These are phyloP conservation scores for Letharia columbiana DNA, from an alignment of 495 filamentous ascomycete genomes.

Conservation along the genomic window DNA sequence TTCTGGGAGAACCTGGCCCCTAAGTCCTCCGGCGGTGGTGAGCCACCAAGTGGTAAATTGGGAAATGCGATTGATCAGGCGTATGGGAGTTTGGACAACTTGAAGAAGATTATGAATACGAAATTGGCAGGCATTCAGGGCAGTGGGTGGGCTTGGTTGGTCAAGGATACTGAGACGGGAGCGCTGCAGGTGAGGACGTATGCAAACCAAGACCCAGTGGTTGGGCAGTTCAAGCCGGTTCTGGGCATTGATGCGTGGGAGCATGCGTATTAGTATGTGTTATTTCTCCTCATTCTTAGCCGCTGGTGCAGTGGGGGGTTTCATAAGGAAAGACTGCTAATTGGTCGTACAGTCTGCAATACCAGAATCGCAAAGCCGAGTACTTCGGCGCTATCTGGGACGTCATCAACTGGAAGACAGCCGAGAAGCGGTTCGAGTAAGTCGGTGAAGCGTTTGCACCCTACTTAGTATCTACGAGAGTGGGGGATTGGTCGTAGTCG, in stretches of 20 bases:
- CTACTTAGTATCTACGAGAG: not conserved
- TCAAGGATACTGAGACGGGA: constrained; percentile 72
- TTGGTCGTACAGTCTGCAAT: constrained; percentile 62
- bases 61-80: constrained; percentile 63
- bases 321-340: constrained; percentile 6
- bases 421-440: constrained; percentile 66
- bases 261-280: constrained; percentile 65
- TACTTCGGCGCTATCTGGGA: constrained; percentile 98
- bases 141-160: constrained; percentile 91
- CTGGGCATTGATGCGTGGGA: constrained; percentile 98
- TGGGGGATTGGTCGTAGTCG: not conserved
- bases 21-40: constrained; percentile 62
- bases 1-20: constrained; percentile 93
- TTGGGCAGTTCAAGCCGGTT: constrained; percentile 75
- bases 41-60: constrained; percentile 56
- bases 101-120: constrained; percentile 70
- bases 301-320: not conserved
- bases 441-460: not conserved
- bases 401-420: constrained; percentile 94
- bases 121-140: constrained; percentile 86
- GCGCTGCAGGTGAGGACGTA: constrained; percentile 67
- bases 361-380: constrained; percentile 97
- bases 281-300: not conserved
- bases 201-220: constrained; percentile 91
- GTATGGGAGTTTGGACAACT: constrained; percentile 58